These are phyloP conservation scores for Prunus mira DNA, from an alignment of 306 rosid genomes.

Conservation along the genomic window DNA sequence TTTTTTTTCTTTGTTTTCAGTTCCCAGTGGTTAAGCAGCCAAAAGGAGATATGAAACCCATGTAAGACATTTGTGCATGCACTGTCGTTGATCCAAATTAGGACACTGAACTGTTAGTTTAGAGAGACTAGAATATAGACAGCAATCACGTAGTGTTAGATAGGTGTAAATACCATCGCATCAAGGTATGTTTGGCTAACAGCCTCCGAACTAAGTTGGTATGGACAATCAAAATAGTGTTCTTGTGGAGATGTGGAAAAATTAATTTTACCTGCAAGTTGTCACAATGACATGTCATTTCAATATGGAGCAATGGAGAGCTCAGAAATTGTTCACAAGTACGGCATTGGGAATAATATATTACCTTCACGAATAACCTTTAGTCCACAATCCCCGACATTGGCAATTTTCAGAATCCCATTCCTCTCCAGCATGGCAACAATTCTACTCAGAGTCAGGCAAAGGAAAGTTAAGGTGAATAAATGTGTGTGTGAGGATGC, in stretches of 20 bases:
- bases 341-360: conserved; percentile 7
- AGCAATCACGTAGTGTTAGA: background rate
- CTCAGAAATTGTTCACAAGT: conserved; percentile 7
- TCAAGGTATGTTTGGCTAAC: conserved; percentile 87
- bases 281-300: conserved; percentile 3
- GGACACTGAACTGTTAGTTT: background rate
- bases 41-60: background rate
- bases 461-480: conserved; percentile 16
- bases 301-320: background rate
- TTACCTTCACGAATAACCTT: conserved; percentile 73
- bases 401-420: conserved; percentile 81
- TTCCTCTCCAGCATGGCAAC: conserved; percentile 77
- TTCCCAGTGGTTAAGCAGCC: background rate
- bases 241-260: conserved; percentile 89
- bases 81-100: background rate
- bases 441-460: conserved; percentile 43
- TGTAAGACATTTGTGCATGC: background rate
- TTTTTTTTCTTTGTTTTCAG: background rate
- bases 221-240: conserved; percentile 92
- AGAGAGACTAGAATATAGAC: background rate
- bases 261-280: conserved; percentile 47
- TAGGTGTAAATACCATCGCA: conserved; percentile 51
- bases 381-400: conserved; percentile 92
- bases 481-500: background rate
- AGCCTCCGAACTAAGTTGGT: conserved; percentile 78